Evolutionary conservation across 768 basidiomycete species (phyloP).

Genomic region (Hemileccinum impolitum): DNA sequence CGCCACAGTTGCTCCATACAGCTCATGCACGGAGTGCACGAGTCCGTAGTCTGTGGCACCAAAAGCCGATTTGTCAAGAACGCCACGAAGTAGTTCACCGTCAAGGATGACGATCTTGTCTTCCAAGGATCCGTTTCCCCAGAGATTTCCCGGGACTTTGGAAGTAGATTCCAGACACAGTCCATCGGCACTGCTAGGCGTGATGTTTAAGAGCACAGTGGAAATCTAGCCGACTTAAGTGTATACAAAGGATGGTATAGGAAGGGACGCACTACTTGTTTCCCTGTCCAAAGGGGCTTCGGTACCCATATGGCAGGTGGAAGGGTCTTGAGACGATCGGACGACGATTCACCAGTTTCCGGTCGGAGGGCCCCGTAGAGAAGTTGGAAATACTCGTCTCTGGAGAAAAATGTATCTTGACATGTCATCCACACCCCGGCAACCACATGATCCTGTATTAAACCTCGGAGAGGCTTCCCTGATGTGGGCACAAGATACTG

Average conservation of each 20-base stretch:
- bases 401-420: slow-evolving; percentile 90
- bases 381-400: slow-evolving; percentile 95
- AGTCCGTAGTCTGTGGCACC: slow-evolving; percentile 95
- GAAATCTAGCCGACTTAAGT: slow-evolving; percentile 62
- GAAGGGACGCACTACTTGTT: slow-evolving; percentile 78
- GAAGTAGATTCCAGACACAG: slow-evolving; percentile 83
- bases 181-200: slow-evolving; percentile 72
- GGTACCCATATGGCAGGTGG: slow-evolving; percentile 95
- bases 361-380: slow-evolving; percentile 92
- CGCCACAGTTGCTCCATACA: slow-evolving; percentile 87
- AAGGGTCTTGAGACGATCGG: slow-evolving; percentile 67
- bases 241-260: neutral
- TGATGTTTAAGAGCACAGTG: slow-evolving; percentile 89
- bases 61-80: slow-evolving; percentile 96
- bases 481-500: slow-evolving; percentile 99
- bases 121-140: slow-evolving; percentile 78
- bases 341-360: slow-evolving; percentile 65
- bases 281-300: slow-evolving; percentile 91
- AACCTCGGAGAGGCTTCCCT: slow-evolving; percentile 93
- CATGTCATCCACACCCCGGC: slow-evolving; percentile 99
- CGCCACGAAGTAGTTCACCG: slow-evolving; percentile 89
- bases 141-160: slow-evolving; percentile 84
- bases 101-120: slow-evolving; percentile 87
- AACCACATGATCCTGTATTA: slow-evolving; percentile 99
- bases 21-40: slow-evolving; percentile 94